Evolutionary conservation across 2,329 filamentous ascomycete genomes (phyloP).

Genomic region (Pseudopyrenochaeta lycopersici): DNA sequence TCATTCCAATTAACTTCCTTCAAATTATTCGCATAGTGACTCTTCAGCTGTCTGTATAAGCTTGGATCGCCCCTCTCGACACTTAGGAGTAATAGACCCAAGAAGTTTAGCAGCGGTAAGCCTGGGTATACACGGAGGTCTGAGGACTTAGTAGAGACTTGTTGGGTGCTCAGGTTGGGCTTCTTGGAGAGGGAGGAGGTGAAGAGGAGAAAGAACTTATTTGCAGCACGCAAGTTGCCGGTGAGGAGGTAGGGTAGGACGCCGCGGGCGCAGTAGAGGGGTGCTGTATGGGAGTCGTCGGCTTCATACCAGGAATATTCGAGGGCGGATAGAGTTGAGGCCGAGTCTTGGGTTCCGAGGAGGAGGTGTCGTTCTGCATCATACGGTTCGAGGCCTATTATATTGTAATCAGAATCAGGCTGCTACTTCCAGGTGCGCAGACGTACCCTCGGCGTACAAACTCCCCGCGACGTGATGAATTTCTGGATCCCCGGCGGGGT

Average conservation of each 20-base stretch:
- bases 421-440: neutral
- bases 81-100: conserved; percentile 82
- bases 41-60: conserved; percentile 81
- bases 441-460: conserved; percentile 79
- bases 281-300: conserved; percentile 86
- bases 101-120: conserved; percentile 93
- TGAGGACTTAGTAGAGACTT: conserved; percentile 76
- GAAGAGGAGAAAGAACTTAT: conserved; percentile 81
- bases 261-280: conserved; percentile 84
- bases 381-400: conserved; percentile 82
- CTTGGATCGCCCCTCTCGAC: conserved; percentile 82
- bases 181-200: conserved; percentile 71
- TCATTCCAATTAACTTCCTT: conserved; percentile 82
- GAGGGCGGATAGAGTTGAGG: conserved; percentile 79
- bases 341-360: conserved; percentile 87
- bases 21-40: conserved; percentile 81
- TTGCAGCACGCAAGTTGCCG: conserved; percentile 90
- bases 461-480: conserved; percentile 91
- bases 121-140: conserved; percentile 87
- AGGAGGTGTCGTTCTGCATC: conserved; percentile 91
- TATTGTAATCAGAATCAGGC: neutral
- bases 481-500: conserved; percentile 91
- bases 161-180: conserved; percentile 75
- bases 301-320: conserved; percentile 95
- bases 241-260: conserved; percentile 90